Evolutionary conservation across 73 alveolate genomes (phyloP), one percentile per base, ranked within the genome.

Genomic region (Paramecium octaurelia): DNA sequence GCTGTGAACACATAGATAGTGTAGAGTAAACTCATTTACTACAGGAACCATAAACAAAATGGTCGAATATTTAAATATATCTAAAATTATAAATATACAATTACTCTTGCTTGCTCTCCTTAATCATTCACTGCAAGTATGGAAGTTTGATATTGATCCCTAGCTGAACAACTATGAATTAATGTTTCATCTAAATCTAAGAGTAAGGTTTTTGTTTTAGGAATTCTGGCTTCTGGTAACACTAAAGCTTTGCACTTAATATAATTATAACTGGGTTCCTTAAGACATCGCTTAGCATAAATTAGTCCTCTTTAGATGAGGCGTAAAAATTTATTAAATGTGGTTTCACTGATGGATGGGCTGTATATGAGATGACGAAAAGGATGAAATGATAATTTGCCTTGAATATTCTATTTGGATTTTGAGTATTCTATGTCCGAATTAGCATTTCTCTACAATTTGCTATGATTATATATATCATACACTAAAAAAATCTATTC

Each of bases 1-100:
- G 99, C 99, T 10, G 99, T 97, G 70, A 92, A 97, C 11, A 97
- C 92, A 68, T 96, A 97, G 18, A 97, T 97, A 70, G 95, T 92
- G 89, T 94, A 97, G 64, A 92, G 75, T 86, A 95, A 88, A 60
- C 93, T 93, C 86, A 95, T 97, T 88, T 93, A 93, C 92, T 92
- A 94, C 58, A 97, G 91, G 69, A 97, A 93, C 93, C 97, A 98
- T 86, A 93, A 83, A 88, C 98, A 96, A 88, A 73, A 91, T 40
- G 99, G 99, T 42, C 99, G 73, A 29, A 97, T 91, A 95, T 97
- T 96, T 23, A 97, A 92, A 21, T 97, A 97, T 9, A 97, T 97
- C 92, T 96, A 12, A 35, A 34, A 12, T 4, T 11, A 73, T 6
- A 42, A 75, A 54, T 0, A n/a, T 7, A 16, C 2, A 18, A n/a